phyloP scores from a whole-genome alignment of 192 early-diverging fungal species.

The Coemansia sp. region DNA sequence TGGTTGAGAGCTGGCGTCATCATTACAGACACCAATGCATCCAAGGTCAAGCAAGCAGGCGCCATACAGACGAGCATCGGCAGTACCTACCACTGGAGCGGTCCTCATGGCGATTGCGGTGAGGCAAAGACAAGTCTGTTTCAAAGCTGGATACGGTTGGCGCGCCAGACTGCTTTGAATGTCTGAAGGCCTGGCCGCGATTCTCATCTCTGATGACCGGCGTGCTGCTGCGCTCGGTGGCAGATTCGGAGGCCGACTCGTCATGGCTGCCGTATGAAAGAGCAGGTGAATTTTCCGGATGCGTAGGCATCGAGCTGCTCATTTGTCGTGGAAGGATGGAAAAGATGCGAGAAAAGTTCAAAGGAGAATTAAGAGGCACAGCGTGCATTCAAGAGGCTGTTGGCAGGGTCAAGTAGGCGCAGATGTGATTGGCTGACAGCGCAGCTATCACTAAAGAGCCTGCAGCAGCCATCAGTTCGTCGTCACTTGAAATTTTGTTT shows the following conservation, averaged over 20 bases:
- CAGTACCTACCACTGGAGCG: slow-evolving; percentile 17
- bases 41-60: no score
- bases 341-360: not conserved
- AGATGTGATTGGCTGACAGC: no score
- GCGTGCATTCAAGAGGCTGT: no score
- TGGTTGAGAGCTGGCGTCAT: no score
- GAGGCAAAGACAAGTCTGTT: slow-evolving; percentile 41
- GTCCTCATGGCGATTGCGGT: slow-evolving; percentile 16
- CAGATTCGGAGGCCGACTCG: slow-evolving; percentile 2
- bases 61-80: no score
- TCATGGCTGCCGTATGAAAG: slow-evolving; percentile 15
- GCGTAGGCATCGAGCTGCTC: not conserved
- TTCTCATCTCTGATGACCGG: not conserved
- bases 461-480: no score
- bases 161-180: not conserved
- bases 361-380: no score
- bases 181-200: not conserved
- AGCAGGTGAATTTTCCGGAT: not conserved
- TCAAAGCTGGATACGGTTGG: slow-evolving; percentile 28
- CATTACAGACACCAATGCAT: no score
- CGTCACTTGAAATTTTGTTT: no score
- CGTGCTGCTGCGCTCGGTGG: no score
- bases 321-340: not conserved
- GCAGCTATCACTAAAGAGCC: no score
- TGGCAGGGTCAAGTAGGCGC: no score